phyloP scores from a whole-genome alignment of 805 yeast species.

The Pichia ethanolica region DNA sequence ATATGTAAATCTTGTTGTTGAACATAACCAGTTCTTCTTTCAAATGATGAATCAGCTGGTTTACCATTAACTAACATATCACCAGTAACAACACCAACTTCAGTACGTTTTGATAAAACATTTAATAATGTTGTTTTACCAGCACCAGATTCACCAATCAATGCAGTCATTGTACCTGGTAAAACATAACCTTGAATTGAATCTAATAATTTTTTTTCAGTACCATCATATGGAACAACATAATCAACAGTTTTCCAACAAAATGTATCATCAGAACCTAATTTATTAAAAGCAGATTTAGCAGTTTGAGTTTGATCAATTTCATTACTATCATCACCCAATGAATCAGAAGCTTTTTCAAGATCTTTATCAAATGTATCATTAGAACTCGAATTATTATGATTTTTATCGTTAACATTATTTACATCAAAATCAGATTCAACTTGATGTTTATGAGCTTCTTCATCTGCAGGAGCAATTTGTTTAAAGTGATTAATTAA shows the following conservation, averaged over 20 bases:
- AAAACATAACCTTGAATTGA: conserved; percentile 37
- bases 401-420: neutral
- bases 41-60: conserved; percentile 40
- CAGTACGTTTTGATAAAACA: conserved; percentile 43
- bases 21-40: conserved; percentile 49
- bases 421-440: neutral
- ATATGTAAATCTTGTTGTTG: conserved; percentile 51
- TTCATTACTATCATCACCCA: conserved; percentile 23
- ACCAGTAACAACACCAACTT: conserved; percentile 48
- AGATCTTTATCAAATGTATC: neutral
- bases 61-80: conserved; percentile 49
- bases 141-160: conserved; percentile 62
- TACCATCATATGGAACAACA: conserved; percentile 42
- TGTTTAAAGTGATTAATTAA: conserved; percentile 17
- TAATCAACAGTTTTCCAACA: conserved; percentile 60
- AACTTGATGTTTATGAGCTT: neutral
- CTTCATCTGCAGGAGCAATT: conserved; percentile 6
- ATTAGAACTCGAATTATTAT: too few relatives aligned
- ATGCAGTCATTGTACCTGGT: conserved; percentile 52
- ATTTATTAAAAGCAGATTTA: conserved; percentile 12
- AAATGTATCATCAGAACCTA: conserved; percentile 41
- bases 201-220: conserved; percentile 34
- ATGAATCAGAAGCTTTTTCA: neutral
- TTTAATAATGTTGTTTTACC: conserved; percentile 55
- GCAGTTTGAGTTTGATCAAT: conserved; percentile 22